Conservation (phyloP, 495 filamentous ascomycete genomes). For the Podospora comata region DNA sequence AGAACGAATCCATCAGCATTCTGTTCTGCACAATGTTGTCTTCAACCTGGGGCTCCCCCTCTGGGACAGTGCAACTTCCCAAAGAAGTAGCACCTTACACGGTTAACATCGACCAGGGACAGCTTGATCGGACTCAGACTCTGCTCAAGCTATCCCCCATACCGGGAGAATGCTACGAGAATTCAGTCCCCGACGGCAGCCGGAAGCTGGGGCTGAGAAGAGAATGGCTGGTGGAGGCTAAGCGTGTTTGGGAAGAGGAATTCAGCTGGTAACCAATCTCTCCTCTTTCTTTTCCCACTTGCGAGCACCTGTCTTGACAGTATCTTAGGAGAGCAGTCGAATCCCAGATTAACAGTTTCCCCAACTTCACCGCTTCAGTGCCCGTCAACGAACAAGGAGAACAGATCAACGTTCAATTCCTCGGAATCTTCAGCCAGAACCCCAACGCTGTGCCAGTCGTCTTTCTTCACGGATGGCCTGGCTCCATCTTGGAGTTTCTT, state of each 20-base stretch:
- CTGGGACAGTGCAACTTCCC: not conserved
- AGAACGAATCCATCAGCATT: too few relatives aligned
- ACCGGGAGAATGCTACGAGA: constrained; percentile 18
- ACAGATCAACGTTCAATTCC: constrained; percentile 54
- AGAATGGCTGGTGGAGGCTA: constrained; percentile 54
- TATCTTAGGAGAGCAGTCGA: constrained; percentile 42
- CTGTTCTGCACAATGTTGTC: not conserved
- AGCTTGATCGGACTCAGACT: constrained; percentile 16
- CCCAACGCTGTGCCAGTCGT: constrained; percentile 59
- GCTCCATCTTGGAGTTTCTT: constrained; percentile 59
- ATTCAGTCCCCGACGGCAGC: constrained; percentile 19
- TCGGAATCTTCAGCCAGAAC: constrained; percentile 58
- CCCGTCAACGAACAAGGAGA: constrained; percentile 32
- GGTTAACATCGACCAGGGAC: constrained; percentile 8
- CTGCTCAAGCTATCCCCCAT: constrained; percentile 16
- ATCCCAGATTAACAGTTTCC: constrained; percentile 57
- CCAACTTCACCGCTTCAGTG: constrained; percentile 55
- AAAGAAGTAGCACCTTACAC: constrained; percentile 11
- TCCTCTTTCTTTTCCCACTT: not conserved
- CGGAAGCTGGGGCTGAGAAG: constrained; percentile 50
- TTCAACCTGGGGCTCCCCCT: not conserved
- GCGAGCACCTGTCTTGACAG: not conserved
- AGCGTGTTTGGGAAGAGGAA: constrained; percentile 49
- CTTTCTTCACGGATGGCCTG: constrained; percentile 46
- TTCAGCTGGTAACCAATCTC: constrained; percentile 37